phyloP scores from a whole-genome alignment of 2,329 filamentous ascomycete genomes.

The Biscogniauxia mediterranea region DNA sequence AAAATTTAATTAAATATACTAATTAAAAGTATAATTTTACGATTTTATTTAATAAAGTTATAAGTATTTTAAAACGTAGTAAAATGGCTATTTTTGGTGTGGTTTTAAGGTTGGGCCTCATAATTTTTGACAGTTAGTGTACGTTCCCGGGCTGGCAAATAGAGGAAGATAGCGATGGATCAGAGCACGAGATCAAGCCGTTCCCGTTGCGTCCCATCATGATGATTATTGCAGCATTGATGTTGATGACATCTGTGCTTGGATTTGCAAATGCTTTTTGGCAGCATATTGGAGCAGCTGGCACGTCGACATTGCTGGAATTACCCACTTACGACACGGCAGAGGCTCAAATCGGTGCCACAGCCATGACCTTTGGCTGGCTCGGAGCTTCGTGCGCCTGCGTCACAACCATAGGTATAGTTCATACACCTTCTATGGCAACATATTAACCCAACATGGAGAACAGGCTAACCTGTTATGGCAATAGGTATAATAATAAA shows the following conservation, averaged over 20 bases:
- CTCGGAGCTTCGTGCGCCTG: neutral
- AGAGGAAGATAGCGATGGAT: neutral
- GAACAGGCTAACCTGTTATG: too few species aligned
- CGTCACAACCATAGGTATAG: too few species aligned
- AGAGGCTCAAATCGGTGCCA: slow-evolving; percentile 1
- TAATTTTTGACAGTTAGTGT: too few species aligned
- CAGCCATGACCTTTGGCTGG: slow-evolving; percentile 4
- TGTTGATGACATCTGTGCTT: neutral
- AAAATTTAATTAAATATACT: too few species aligned
- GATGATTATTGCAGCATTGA: neutral
- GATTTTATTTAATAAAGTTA: too few species aligned
- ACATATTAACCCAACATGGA: too few species aligned
- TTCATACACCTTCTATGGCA: too few species aligned
- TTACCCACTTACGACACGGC: slow-evolving; percentile 4
- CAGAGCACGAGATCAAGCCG: neutral
- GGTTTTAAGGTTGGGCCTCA: too few species aligned
- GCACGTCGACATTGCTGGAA: slow-evolving; percentile 1
- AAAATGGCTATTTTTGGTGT: too few species aligned
- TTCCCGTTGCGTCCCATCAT: neutral
- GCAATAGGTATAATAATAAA: too few species aligned
- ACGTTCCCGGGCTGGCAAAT: neutral
- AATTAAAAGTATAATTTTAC: too few species aligned
- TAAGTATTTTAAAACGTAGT: too few species aligned
- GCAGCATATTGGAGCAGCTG: slow-evolving; percentile 7
- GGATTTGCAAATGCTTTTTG: slow-evolving; percentile 8